Percentiles rank a stretch among this genome's conserved stretches.
phyloP scores from a whole-genome alignment of 306 rosid species.

The Senna tora region DNA sequence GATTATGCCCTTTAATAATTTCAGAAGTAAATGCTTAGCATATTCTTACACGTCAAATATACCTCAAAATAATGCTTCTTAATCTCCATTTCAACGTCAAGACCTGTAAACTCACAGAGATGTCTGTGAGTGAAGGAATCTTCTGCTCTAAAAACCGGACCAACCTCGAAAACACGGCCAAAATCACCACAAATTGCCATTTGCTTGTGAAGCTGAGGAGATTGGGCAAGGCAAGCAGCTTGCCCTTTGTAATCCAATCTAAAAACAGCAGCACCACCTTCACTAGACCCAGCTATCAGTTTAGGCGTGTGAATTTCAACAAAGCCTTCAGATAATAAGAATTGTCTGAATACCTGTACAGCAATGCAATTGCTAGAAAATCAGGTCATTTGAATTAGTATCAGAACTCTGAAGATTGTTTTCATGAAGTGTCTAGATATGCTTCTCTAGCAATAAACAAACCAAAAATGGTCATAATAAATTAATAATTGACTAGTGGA shows the following conservation, averaged over 20 bases:
- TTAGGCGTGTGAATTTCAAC: conserved; percentile 86
- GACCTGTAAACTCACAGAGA: conserved; percentile 92
- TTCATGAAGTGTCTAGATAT: neutral
- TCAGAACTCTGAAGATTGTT: conserved; percentile 1
- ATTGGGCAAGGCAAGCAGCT: conserved; percentile 92
- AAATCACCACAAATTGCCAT: conserved; percentile 88
- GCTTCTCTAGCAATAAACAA: conserved; percentile 13
- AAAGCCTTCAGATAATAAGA: conserved; percentile 54
- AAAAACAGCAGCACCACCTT: conserved; percentile 96
- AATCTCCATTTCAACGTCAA: conserved; percentile 94
- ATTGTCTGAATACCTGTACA: conserved; percentile 73
- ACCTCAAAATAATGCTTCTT: conserved; percentile 85
- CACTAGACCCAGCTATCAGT: conserved; percentile 88
- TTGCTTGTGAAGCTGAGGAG: conserved; percentile 98
- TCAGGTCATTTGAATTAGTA: neutral
- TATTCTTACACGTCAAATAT: conserved; percentile 21
- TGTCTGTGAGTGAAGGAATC: conserved; percentile 91
- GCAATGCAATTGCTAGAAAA: conserved; percentile 29
- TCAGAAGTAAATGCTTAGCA: conserved; percentile 15
- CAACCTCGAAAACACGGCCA: conserved; percentile 88
- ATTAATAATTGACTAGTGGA: neutral
- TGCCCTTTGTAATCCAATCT: conserved; percentile 85
- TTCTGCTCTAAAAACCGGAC: conserved; percentile 90
- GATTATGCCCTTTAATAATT: conserved; percentile 14
- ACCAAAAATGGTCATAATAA: neutral